Evolutionary conservation across 306 rosid species (phyloP).

Genomic region (Cicer chorassanicum): DNA sequence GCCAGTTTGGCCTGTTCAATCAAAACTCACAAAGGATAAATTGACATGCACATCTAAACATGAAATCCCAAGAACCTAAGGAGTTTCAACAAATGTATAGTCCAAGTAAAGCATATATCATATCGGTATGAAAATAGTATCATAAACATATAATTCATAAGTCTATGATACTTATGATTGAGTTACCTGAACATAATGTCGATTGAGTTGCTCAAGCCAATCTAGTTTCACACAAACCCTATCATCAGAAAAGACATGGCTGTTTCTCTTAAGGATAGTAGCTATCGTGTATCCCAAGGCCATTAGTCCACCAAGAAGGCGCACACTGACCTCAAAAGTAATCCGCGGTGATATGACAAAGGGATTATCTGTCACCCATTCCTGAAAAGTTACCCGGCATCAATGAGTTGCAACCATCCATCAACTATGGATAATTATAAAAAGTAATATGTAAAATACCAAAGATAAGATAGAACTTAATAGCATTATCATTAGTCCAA

Average conservation of each 20-base stretch:
- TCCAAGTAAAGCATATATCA: conserved; percentile 35
- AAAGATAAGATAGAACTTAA: conserved; percentile 35
- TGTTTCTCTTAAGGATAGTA: conserved; percentile 87
- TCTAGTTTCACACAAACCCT: conserved; percentile 82
- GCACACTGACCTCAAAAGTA: conserved; percentile 98
- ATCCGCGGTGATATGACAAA: conserved; percentile 98
- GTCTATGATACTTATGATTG: background rate
- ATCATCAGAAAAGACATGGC: conserved; percentile 82
- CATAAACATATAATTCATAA: background rate
- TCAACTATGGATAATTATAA: conserved; percentile 28
- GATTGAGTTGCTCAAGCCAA: conserved; percentile 94
- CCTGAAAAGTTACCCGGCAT: conserved; percentile 60
- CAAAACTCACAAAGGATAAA: conserved; percentile 26
- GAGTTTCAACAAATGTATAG: conserved; percentile 15
- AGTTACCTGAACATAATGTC: conserved; percentile 89
- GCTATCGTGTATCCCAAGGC: conserved; percentile 99
- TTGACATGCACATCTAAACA: conserved; percentile 35
- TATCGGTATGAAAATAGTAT: conserved; percentile 12
- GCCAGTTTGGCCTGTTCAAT: conserved; percentile 11
- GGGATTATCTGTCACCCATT: conserved; percentile 97
- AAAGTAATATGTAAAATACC: conserved; percentile 14
- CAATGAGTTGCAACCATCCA: conserved; percentile 33
- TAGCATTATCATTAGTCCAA: conserved; percentile 16
- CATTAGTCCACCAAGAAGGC: conserved; percentile 99
- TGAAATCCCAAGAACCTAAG: conserved; percentile 7